Evolutionary conservation across 2,329 filamentous ascomycete species (phyloP).

Genomic region (Aspergillus sp.): DNA sequence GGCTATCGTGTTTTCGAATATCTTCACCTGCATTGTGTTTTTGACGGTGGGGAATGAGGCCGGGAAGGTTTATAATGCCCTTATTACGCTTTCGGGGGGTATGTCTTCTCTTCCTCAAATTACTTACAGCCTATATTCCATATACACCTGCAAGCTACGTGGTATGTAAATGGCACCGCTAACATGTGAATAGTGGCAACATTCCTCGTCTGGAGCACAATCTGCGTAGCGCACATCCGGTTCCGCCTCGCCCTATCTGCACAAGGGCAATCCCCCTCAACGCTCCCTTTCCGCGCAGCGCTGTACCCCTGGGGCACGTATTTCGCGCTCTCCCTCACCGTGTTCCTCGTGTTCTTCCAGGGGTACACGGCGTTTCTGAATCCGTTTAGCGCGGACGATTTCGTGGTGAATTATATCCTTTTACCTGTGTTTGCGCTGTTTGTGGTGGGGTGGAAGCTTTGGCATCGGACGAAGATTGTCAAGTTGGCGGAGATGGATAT

Average conservation of each 20-base stretch:
- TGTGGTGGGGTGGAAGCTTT: constrained; percentile 49
- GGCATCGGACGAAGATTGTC: constrained; percentile 38
- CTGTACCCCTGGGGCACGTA: constrained; percentile 56
- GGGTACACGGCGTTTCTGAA: constrained; percentile 55
- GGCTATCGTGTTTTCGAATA: constrained; percentile 67
- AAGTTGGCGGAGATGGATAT: constrained; percentile 41
- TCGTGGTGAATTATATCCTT: constrained; percentile 58
- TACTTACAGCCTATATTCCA: too few species aligned
- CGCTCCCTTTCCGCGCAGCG: constrained; percentile 50
- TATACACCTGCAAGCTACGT: too few species aligned
- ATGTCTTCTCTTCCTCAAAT: too few species aligned
- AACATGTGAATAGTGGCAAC: constrained; percentile 22
- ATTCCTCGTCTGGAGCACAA: constrained; percentile 43
- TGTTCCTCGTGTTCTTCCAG: constrained; percentile 53
- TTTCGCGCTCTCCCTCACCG: constrained; percentile 46
- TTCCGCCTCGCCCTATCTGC: constrained; percentile 40
- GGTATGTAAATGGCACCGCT: too few species aligned
- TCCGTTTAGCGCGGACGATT: constrained; percentile 51
- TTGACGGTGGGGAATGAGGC: constrained; percentile 31
- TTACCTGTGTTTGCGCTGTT: constrained; percentile 52
- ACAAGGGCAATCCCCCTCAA: constrained; percentile 37
- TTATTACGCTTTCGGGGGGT: constrained; percentile 38
- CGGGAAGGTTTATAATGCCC: constrained; percentile 29
- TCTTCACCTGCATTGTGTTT: constrained; percentile 55
- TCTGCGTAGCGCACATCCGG: constrained; percentile 43